Base-by-base conservation (phyloP, 208 protist species). In the Wallacemonas rigidus region DNA sequence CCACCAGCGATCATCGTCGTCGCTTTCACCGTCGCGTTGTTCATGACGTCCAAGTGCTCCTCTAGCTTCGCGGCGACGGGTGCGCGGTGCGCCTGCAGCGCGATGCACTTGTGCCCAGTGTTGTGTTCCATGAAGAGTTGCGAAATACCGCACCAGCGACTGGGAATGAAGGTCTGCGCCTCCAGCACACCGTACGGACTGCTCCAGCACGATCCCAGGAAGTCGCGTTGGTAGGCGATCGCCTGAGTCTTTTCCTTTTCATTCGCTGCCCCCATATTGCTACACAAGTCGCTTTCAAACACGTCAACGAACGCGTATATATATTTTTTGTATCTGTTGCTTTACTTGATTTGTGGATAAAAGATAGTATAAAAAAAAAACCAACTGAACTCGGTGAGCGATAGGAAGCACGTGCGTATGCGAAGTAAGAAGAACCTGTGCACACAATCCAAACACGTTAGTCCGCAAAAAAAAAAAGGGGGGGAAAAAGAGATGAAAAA, bases 151-250 rank as follows among this genome's bases (percentile, higher is more conserved):
- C 86, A 83, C 82, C 85, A 90, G 0, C 78, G 76, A 63, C 85
- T 90, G 3, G 75, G 63, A 1, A 83, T 47, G 69, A 79, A 86
- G 61, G 81, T 64, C 11, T 71, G 75, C 4, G 81, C 75, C 45
- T 84, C 75, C 53, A 80, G 72, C 12, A 73, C 78, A 40, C 73
- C 76, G n/a, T 82, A 64, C 15, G 79, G 55, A 61, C 70, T 83
- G 80, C 83, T 80, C 81, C 83, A 89, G 62, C 83, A 86, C 1
- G 81, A 65, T 6, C 81, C 85, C 41, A 88, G 81, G 63, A 87
- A 85, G 64, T 88, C 83, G 17, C 77, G 77, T 61, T 88, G 82
- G 51, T 88, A 87, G 3, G 83, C 81, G 44, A 87, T 85, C 39
- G 78, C 71, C 75, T 86, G 78, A 50, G 70, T 39, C 15, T 75